Percentiles rank a stretch among this genome's conserved stretches.
Evolutionary conservation across 2,329 filamentous ascomycete genomes (phyloP).

Genomic region (Colletotrichum sojae): DNA sequence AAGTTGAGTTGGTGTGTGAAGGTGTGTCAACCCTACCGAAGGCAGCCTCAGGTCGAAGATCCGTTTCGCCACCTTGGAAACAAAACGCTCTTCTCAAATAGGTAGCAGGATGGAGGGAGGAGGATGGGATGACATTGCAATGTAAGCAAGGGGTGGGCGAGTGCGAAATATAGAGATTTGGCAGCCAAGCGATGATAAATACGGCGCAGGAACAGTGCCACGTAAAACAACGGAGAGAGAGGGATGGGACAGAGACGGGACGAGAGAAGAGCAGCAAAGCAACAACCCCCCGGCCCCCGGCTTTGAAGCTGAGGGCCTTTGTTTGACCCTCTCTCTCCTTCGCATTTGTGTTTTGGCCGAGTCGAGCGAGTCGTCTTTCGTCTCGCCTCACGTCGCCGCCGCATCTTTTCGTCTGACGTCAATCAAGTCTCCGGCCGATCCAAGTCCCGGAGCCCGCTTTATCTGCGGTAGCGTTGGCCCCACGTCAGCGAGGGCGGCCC

Average conservation of each 20-base stretch:
- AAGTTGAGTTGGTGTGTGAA: conserved; percentile 9
- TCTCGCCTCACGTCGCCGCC: conserved; percentile 2
- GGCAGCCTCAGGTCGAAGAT: conserved; percentile 23
- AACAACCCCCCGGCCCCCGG: no score
- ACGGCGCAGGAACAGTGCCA: neutral
- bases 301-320: neutral
- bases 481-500: conserved; percentile 18
- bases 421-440: conserved; percentile 22
- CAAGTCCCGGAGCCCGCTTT: conserved; percentile 20
- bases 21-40: conserved; percentile 14
- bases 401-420: conserved; percentile 39
- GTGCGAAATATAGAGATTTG: neutral
- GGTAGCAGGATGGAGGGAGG: conserved; percentile 20
- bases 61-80: conserved; percentile 33
- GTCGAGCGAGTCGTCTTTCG: conserved; percentile 10
- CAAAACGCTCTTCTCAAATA: conserved; percentile 28
- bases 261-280: no score
- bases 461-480: conserved; percentile 5
- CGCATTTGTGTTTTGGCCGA: conserved; percentile 21
- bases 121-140: conserved; percentile 32
- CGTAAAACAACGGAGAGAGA: neutral
- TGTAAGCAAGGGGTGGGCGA: conserved; percentile 19
- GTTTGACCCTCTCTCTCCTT: neutral
- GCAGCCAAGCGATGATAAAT: neutral
- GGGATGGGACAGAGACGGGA: conserved; percentile 1